Percentiles rank a stretch among this genome's conserved stretches.
Evolutionary conservation across 2,329 filamentous ascomycete species (phyloP).

Genomic region (Knoxdaviesia proteae): DNA sequence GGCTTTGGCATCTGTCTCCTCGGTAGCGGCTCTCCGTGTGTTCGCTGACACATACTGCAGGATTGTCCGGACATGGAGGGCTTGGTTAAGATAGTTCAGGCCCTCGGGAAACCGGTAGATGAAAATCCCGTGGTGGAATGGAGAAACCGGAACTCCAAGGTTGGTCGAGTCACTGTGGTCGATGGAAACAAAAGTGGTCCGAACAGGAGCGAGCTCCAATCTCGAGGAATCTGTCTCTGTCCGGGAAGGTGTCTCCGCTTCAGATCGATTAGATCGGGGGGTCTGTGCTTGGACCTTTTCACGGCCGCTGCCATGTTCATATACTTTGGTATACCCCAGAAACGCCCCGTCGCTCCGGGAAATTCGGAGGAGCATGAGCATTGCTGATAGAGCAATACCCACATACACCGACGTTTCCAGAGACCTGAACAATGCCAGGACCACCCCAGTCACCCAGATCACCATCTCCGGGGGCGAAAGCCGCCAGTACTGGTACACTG

Average conservation of each 20-base stretch:
- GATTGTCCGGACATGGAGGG: constrained; percentile 23
- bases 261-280: neutral
- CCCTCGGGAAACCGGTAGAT: constrained; percentile 30
- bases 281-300: neutral
- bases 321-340: constrained; percentile 16
- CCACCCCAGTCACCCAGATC: constrained; percentile 55
- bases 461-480: constrained; percentile 52
- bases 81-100: constrained; percentile 30
- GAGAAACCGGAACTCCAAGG: constrained; percentile 18
- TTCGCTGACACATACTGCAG: constrained; percentile 17
- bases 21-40: constrained; percentile 18
- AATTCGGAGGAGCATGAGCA: constrained; percentile 21
- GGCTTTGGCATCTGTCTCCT: constrained; percentile 10
- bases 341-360: constrained; percentile 25
- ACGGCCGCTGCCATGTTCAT: neutral
- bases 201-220: neutral
- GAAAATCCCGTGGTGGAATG: constrained; percentile 26
- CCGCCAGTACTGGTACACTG: constrained; percentile 59
- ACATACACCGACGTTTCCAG: constrained; percentile 30
- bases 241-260: too few relatives aligned
- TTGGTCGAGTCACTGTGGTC: constrained; percentile 22
- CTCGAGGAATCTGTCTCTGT: too few relatives aligned
- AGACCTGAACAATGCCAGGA: constrained; percentile 28
- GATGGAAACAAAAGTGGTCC: constrained; percentile 20
- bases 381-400: constrained; percentile 21